A percentile compares a stretch with the other conserved stretches of the same genome.
These are phyloP conservation scores for Kokia cookei DNA, from an alignment of 441 rosid species.

Conservation along the genomic window DNA sequence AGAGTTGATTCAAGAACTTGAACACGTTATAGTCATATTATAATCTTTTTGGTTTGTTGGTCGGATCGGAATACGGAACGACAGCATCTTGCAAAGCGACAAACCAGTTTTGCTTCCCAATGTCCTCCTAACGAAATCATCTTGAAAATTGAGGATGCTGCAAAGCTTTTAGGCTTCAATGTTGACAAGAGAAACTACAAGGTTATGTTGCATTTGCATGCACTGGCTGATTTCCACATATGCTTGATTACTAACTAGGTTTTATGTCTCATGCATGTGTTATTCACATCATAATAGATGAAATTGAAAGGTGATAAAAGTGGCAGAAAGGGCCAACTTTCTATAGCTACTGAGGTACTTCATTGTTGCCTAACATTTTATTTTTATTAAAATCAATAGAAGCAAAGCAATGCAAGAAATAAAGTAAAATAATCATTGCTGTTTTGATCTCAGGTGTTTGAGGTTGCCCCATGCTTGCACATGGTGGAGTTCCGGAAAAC, in stretches of 20 bases:
- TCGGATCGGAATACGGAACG: background rate
- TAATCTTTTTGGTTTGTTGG: background rate
- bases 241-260: background rate
- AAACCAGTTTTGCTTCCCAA: slow-evolving; percentile 78
- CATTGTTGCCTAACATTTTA: background rate
- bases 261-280: background rate
- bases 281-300: slow-evolving; percentile 41
- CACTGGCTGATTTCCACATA: background rate
- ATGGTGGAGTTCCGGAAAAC: slow-evolving; percentile 92
- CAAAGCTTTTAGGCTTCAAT: slow-evolving; percentile 83
- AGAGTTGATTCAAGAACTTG: background rate
- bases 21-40: background rate
- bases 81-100: slow-evolving; percentile 75
- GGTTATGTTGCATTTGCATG: slow-evolving; percentile 24
- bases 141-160: slow-evolving; percentile 88
- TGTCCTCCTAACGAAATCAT: slow-evolving; percentile 70
- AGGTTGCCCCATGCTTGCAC: slow-evolving; percentile 92
- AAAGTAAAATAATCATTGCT: background rate
- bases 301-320: slow-evolving; percentile 65
- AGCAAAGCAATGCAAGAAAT: background rate
- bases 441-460: slow-evolving; percentile 57
- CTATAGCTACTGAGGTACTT: slow-evolving; percentile 77
- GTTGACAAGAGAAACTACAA: slow-evolving; percentile 79
- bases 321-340: slow-evolving; percentile 70
- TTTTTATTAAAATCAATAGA: background rate